Conservation (phyloP, 441 rosid genomes). For the Iberis amara region DNA sequence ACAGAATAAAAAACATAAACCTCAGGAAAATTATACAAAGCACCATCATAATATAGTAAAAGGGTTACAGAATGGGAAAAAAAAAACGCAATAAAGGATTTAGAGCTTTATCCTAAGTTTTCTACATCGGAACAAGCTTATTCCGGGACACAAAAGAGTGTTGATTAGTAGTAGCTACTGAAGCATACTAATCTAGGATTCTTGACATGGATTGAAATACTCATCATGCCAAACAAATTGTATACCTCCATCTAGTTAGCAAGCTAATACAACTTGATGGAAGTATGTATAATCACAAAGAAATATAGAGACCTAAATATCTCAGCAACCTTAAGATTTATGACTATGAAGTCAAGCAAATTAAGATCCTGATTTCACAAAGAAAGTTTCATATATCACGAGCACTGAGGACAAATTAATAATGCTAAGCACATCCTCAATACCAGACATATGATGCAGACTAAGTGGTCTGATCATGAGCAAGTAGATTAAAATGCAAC, state of each 20-base stretch:
- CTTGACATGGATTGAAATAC: conserved; percentile 6
- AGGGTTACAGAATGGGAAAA: neutral
- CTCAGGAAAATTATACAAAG: neutral
- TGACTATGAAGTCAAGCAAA: neutral
- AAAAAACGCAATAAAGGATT: conserved; percentile 3
- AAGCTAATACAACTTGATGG: conserved; percentile 13
- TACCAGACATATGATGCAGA: conserved; percentile 9
- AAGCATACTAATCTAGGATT: conserved; percentile 15
- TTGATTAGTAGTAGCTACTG: conserved; percentile 16
- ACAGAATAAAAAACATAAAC: conserved; percentile 2
- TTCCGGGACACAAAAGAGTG: conserved; percentile 13
- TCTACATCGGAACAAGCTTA: conserved; percentile 15
- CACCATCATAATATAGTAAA: conserved; percentile 24
- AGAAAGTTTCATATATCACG: conserved; percentile 9
- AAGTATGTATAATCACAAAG: conserved; percentile 10
- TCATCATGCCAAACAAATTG: conserved; percentile 25
- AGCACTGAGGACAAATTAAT: neutral
- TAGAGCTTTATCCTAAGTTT: neutral
- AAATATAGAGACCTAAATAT: conserved; percentile 3
- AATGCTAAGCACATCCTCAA: neutral
- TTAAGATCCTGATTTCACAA: conserved; percentile 18
- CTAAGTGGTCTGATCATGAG: conserved; percentile 5
- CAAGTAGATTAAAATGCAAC: neutral
- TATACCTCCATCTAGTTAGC: conserved; percentile 23
- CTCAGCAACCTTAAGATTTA: conserved; percentile 17